A percentile compares a stretch with the other conserved stretches of the same genome.
Conservation (phyloP, 1,139 yeast genomes). For the Nakaseomyces bracarensis region DNA sequence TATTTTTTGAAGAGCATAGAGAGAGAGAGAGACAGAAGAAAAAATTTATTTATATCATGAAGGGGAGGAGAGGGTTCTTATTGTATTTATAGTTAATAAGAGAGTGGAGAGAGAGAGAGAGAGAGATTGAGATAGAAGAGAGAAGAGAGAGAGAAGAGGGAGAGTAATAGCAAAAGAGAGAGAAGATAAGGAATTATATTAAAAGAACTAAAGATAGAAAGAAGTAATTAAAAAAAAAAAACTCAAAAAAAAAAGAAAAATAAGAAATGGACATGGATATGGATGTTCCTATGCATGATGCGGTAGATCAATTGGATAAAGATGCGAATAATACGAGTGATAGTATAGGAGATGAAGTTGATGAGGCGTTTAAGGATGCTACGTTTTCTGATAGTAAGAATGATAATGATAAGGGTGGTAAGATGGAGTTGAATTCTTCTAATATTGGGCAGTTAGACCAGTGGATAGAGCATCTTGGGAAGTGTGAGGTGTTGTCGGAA, state of each 20-base stretch:
- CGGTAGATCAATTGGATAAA: constrained; percentile 36
- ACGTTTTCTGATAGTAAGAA: constrained; percentile 29
- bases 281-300: constrained; percentile 68
- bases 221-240: not conserved
- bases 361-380: constrained; percentile 16
- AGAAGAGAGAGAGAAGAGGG: too few species aligned
- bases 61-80: too few species aligned
- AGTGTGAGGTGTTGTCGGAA: constrained; percentile 77
- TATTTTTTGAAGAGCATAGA: too few species aligned
- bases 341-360: constrained; percentile 16
- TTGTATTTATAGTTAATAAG: too few species aligned
- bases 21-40: too few species aligned
- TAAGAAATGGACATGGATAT: constrained; percentile 52
- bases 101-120: too few species aligned
- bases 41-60: too few species aligned
- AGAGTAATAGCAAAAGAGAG: too few species aligned
- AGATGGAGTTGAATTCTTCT: constrained; percentile 31
- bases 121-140: too few species aligned
- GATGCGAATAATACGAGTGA: constrained; percentile 12
- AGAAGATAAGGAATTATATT: constrained; percentile 1
- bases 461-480: constrained; percentile 74
- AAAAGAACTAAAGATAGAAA: not conserved
- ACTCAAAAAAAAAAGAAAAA: not conserved
- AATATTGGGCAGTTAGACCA: constrained; percentile 65
- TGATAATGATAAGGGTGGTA: constrained; percentile 33